A percentile compares a stretch with the other conserved stretches of the same genome.
Conservation (phyloP, 768 basidiomycete species). For the Trametes maxima region DNA sequence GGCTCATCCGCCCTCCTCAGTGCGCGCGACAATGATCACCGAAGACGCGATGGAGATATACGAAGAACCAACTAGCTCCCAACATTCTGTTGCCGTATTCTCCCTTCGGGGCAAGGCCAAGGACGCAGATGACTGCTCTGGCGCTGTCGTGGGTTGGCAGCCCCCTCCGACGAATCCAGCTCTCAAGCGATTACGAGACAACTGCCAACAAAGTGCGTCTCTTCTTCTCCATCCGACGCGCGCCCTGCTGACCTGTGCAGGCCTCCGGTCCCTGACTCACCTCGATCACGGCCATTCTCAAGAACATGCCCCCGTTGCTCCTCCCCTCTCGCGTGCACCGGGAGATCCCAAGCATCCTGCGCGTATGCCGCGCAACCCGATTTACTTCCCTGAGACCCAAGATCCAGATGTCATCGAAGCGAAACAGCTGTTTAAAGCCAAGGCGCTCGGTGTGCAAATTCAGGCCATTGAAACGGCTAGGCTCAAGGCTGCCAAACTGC, state of each 20-base stretch:
- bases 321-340: not conserved
- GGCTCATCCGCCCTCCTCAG: not conserved
- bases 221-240: not conserved
- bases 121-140: not conserved
- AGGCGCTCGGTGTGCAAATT: too few species aligned
- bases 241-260: not conserved
- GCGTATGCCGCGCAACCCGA: not conserved
- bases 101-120: not conserved
- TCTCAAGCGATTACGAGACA: not conserved
- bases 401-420: slow-evolving; percentile 1
- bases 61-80: slow-evolving; percentile 6
- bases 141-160: not conserved
- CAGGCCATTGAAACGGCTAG: not conserved
- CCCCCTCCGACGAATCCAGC: not conserved
- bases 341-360: slow-evolving; percentile 9
- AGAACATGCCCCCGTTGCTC: not conserved
- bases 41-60: slow-evolving; percentile 3
- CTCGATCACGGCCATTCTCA: not conserved
- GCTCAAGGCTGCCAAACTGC: slow-evolving; percentile 1
- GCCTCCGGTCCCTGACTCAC: not conserved
- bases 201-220: not conserved
- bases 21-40: not conserved
- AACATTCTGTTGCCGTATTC: not conserved
- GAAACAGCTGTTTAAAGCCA: not conserved
- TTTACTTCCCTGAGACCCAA: not conserved